These are phyloP conservation scores for Mucor indicus DNA, from an alignment of 371 early-diverging fungal species.

Conservation along the genomic window DNA sequence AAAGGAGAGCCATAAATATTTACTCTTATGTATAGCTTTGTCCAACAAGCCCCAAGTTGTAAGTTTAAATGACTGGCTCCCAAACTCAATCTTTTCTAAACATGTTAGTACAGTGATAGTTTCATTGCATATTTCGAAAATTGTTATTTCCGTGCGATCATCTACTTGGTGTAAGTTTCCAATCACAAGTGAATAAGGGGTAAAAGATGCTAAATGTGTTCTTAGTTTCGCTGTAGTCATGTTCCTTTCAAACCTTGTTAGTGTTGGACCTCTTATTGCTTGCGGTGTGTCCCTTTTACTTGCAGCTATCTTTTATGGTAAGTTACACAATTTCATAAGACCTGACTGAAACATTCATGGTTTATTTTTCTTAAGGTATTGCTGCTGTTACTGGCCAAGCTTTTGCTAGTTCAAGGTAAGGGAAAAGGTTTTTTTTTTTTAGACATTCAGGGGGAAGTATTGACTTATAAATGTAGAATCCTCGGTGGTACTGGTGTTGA, in stretches of 20 bases:
- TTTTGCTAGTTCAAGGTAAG: conserved; percentile 44
- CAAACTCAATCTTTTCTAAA: too few relatives aligned
- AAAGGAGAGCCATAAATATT: too few relatives aligned
- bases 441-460: too few relatives aligned
- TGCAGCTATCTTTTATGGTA: conserved; percentile 41
- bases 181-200: too few relatives aligned
- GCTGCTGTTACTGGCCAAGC: conserved; percentile 41
- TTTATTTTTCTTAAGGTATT: conserved; percentile 15
- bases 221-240: conserved; percentile 44
- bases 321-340: too few relatives aligned
- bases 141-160: conserved; percentile 37
- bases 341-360: too few relatives aligned
- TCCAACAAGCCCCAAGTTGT: conserved; percentile 32
- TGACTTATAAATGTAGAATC: too few relatives aligned
- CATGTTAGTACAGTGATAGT: conserved; percentile 18
- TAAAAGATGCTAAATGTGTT: neutral
- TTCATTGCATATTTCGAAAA: conserved; percentile 42
- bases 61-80: too few relatives aligned
- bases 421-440: too few relatives aligned
- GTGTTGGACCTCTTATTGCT: conserved; percentile 31
- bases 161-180: conserved; percentile 47
- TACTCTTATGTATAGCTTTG: conserved; percentile 17
- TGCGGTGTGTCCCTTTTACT: conserved; percentile 35
- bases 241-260: conserved; percentile 36
- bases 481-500: conserved; percentile 40